Evolutionary conservation across 495 filamentous ascomycete species (phyloP), one percentile per base, ranked within the genome.

Genomic region (Aspergillus bridgeri): DNA sequence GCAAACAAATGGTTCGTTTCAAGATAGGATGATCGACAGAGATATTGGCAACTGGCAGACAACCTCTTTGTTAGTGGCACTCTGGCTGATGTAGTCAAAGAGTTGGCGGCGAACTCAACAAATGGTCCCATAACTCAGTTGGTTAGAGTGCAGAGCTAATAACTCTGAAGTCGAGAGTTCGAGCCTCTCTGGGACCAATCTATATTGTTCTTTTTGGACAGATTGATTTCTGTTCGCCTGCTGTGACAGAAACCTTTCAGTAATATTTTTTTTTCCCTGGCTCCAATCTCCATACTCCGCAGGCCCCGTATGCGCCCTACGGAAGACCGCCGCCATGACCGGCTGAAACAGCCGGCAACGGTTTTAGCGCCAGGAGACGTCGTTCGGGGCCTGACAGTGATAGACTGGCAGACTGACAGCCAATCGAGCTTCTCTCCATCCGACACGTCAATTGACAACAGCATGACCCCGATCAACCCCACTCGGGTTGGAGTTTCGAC

Each of bases 101-200:
- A 15, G 0, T 11, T 2, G 9, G 9, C 33, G 33, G 33, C 8
- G 4, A 15, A 3, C 3, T 38, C 33, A 38, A 38, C 33, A 38
- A 38, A 15, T 38, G 33, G 33, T 38, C 33, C 33, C 33, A 38
- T 38, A 38, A 38, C 33, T 38, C 33, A 38, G 33, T 38, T 13
- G 33, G 33, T 38, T 38, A 38, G 33, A 38, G 20, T 48, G 23
- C 46, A 5, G 46, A 48, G 46, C 23, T 48, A 57, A 50, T 44
- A 49, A 47, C 19, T 42, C 44, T 50, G 33, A 29, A 44, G 48
- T 51, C 44, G 56, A 47, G 45, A 52, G 27, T 38, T 38, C 33
- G 33, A 38, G 33, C 33, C 33, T 38, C 33, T 38, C 33, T 38
- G 33, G 33, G 33, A 38, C 33, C 33, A 38, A 9, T 38, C 5